phyloP scores from a whole-genome alignment of 345 rosid species.

The Aquilaria yunnanensis region DNA sequence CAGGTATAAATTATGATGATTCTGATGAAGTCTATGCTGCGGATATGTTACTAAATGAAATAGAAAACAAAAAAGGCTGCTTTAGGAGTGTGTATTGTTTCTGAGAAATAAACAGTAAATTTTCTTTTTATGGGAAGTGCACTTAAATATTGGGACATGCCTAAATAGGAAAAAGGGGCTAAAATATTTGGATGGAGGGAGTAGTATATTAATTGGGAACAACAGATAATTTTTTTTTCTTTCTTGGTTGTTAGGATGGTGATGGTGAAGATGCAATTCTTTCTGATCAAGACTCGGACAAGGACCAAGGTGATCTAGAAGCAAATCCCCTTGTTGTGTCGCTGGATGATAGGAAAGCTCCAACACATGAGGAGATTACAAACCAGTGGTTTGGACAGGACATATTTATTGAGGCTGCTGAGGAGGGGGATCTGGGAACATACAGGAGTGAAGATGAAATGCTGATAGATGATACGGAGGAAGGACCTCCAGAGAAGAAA shows the following conservation, averaged over 20 bases:
- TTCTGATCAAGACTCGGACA: constrained; percentile 65
- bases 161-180: too few species aligned
- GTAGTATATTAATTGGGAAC: too few species aligned
- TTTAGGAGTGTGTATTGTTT: too few species aligned
- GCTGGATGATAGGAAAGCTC: constrained; percentile 55
- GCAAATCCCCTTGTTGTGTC: constrained; percentile 80
- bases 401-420: constrained; percentile 72
- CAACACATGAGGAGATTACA: constrained; percentile 63
- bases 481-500: constrained; percentile 16
- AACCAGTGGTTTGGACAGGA: constrained; percentile 87
- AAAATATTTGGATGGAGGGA: too few species aligned
- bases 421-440: constrained; percentile 64
- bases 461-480: constrained; percentile 25
- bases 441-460: constrained; percentile 47
- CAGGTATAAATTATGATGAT: too few species aligned
- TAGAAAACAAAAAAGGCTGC: too few species aligned
- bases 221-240: neutral
- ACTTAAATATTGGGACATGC: too few species aligned
- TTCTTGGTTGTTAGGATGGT: constrained; percentile 41
- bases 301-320: constrained; percentile 48
- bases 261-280: constrained; percentile 36
- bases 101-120: too few species aligned
- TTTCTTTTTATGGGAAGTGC: too few species aligned
- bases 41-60: too few species aligned
- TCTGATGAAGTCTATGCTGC: too few species aligned